Percentiles rank a stretch among this genome's conserved stretches.
phyloP scores from a whole-genome alignment of 345 rosid species.

The Boechera retrofracta region DNA sequence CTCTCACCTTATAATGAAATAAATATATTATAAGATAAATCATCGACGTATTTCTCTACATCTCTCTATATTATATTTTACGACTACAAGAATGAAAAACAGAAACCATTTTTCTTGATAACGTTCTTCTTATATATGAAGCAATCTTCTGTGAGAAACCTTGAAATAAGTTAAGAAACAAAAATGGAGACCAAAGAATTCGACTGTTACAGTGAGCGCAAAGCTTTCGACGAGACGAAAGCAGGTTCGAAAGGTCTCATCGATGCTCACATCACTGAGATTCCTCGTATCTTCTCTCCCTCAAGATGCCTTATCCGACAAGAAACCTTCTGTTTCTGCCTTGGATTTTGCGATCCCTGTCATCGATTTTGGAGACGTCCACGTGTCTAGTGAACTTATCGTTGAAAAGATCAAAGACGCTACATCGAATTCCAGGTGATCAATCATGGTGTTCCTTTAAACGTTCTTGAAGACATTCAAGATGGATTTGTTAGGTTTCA shows the following conservation, averaged over 20 bases:
- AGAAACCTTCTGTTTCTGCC: conserved; percentile 3
- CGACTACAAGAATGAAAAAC: too few relatives aligned
- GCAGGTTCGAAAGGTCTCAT: conserved; percentile 58
- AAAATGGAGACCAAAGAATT: conserved; percentile 20
- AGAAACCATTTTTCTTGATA: too few relatives aligned
- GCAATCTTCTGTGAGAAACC: too few relatives aligned
- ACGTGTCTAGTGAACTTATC: conserved; percentile 10
- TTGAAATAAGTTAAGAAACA: too few relatives aligned
- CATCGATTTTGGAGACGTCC: conserved; percentile 47
- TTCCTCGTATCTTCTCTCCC: conserved; percentile 48
- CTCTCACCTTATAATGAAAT: too few relatives aligned
- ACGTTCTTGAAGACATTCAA: conserved; percentile 46
- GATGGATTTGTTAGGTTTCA: conserved; percentile 49
- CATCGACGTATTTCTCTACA: too few relatives aligned
- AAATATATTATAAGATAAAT: too few relatives aligned
- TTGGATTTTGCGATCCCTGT: conserved; percentile 37
- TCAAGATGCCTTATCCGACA: neutral
- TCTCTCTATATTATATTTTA: too few relatives aligned
- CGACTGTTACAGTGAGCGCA: conserved; percentile 1
- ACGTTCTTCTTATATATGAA: too few relatives aligned
- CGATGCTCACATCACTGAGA: conserved; percentile 43
- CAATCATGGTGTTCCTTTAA: conserved; percentile 52
- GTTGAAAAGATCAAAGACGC: conserved; percentile 42
- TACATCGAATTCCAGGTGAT: conserved; percentile 49
- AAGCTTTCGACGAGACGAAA: conserved; percentile 37